Conservation (phyloP, 768 basidiomycete genomes). For the Boletus eberwhitei region DNA sequence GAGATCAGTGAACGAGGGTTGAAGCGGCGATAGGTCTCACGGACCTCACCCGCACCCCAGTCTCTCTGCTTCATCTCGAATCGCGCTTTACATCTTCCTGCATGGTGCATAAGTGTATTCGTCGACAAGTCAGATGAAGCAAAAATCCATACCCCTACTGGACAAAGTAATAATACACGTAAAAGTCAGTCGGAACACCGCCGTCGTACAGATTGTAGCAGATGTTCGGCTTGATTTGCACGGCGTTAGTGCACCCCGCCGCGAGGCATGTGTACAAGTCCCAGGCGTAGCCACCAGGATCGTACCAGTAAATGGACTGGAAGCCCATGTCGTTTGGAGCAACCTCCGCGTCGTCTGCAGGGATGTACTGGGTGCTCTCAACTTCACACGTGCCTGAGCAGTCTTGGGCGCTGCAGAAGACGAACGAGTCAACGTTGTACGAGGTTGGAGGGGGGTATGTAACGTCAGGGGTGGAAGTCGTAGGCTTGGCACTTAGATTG, state of each 20-base stretch:
- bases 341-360: neutral
- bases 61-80: no score
- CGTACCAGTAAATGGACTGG: neutral
- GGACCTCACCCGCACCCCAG: neutral
- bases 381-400: neutral
- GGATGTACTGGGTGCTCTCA: neutral
- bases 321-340: neutral
- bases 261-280: neutral
- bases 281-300: neutral
- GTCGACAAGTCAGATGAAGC: neutral
- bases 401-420: neutral
- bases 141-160: neutral
- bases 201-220: neutral
- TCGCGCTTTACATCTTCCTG: neutral
- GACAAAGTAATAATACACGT: neutral
- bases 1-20: neutral
- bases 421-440: neutral
- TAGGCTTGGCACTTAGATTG: neutral
- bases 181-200: neutral
- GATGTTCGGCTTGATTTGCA: neutral
- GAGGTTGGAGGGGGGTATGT: neutral
- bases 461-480: neutral
- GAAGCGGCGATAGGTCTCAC: neutral
- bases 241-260: no score
- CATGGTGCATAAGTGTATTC: neutral